A percentile compares a stretch with the other conserved stretches of the same genome.
Evolutionary conservation across 768 basidiomycete genomes (phyloP).

Genomic region (Heimioporus sp.): DNA sequence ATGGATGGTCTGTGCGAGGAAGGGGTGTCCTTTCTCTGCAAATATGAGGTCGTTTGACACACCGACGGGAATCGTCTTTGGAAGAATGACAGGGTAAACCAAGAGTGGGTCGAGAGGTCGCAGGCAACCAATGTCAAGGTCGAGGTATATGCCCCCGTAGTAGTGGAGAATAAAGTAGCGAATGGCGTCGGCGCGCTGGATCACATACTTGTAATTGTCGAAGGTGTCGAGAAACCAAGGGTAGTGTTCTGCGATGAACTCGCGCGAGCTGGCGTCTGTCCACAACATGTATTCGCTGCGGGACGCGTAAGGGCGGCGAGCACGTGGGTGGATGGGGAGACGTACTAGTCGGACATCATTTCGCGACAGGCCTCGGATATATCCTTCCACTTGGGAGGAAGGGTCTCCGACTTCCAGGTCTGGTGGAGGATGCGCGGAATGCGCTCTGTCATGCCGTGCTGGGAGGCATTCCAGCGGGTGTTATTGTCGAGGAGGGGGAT

Average conservation of each 20-base stretch:
- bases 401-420: conserved; percentile 92
- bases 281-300: conserved; percentile 92
- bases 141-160: conserved; percentile 94
- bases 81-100: conserved; percentile 83
- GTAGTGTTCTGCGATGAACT: conserved; percentile 87
- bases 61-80: conserved; percentile 95
- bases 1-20: conserved; percentile 92
- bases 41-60: conserved; percentile 98
- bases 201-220: conserved; percentile 86
- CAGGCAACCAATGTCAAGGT: conserved; percentile 93
- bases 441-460: conserved; percentile 62
- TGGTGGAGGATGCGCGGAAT: conserved; percentile 95
- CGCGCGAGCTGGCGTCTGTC: conserved; percentile 89
- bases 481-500: conserved; percentile 56
- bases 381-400: conserved; percentile 78
- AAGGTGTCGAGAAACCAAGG: conserved; percentile 93
- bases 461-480: conserved; percentile 62
- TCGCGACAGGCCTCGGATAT: conserved; percentile 83
- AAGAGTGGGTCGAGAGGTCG: conserved; percentile 85
- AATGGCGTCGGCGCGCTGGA: conserved; percentile 96
- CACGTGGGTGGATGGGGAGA: conserved; percentile 19
- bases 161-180: conserved; percentile 97
- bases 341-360: conserved; percentile 96
- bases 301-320: conserved; percentile 11
- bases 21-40: conserved; percentile 77